phyloP scores from a whole-genome alignment of 2,329 filamentous ascomycete genomes.

The Daldinia sp. region DNA sequence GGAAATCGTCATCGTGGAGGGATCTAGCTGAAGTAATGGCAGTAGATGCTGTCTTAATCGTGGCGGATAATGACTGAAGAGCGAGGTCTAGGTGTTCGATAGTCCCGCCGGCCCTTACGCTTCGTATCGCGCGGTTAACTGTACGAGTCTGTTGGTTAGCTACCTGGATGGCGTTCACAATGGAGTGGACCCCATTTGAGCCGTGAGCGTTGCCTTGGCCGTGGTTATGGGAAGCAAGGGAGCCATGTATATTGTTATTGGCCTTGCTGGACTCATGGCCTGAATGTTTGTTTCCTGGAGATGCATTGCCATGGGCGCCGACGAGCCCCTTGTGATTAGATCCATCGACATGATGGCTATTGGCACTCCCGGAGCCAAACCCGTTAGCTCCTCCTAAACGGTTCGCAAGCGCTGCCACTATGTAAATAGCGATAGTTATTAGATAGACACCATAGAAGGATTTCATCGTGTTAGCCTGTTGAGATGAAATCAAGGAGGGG shows the following conservation, averaged over 20 bases:
- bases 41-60: slow-evolving; percentile 25
- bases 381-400: slow-evolving; percentile 24
- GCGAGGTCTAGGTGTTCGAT: slow-evolving; percentile 33
- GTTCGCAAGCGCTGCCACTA: slow-evolving; percentile 13
- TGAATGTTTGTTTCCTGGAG: background rate
- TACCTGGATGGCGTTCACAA: slow-evolving; percentile 33
- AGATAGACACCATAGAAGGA: slow-evolving; percentile 21
- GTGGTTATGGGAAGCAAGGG: slow-evolving; percentile 8
- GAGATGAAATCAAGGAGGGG: slow-evolving; percentile 17
- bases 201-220: slow-evolving; percentile 20
- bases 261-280: slow-evolving; percentile 9
- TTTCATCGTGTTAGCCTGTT: slow-evolving; percentile 35
- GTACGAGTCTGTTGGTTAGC: slow-evolving; percentile 30
- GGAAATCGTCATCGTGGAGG: slow-evolving; percentile 23
- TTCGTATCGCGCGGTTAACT: slow-evolving; percentile 28
- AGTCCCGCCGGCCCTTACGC: slow-evolving; percentile 24
- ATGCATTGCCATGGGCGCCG: slow-evolving; percentile 6
- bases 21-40: slow-evolving; percentile 16
- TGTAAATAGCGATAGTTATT: slow-evolving; percentile 19
- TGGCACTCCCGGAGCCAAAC: slow-evolving; percentile 4
- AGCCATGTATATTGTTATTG: slow-evolving; percentile 1
- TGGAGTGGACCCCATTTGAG: slow-evolving; percentile 24
- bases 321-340: slow-evolving; percentile 13
- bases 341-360: slow-evolving; percentile 10
- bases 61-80: slow-evolving; percentile 25